These are phyloP conservation scores for Lentinula boryana DNA, from an alignment of 768 basidiomycete genomes.

Conservation along the genomic window DNA sequence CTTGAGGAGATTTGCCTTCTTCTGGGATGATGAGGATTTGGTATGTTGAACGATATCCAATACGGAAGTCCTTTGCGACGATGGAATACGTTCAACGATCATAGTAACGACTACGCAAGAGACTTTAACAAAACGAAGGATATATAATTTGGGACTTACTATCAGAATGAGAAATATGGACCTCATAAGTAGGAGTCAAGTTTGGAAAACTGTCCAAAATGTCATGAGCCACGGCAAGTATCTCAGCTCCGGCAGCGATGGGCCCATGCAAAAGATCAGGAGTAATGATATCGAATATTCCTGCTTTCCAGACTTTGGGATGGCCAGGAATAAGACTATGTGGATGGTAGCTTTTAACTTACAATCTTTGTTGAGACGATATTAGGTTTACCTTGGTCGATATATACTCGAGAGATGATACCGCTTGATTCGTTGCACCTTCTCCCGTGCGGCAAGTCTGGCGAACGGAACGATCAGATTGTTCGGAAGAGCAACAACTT, in stretches of 20 bases:
- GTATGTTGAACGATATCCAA: conserved; percentile 60
- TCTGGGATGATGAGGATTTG: conserved; percentile 63
- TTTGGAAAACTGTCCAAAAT: conserved; percentile 70
- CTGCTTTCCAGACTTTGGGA: conserved; percentile 66
- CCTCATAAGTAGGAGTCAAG: conserved; percentile 60
- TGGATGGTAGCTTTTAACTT: background rate
- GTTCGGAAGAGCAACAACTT: conserved; percentile 67
- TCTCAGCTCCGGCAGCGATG: conserved; percentile 67
- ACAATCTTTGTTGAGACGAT: background rate
- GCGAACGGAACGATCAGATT: conserved; percentile 75
- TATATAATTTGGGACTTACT: conserved; percentile 36
- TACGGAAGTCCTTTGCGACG: conserved; percentile 47
- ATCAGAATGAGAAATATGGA: conserved; percentile 72
- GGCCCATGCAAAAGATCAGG: conserved; percentile 61
- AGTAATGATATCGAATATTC: conserved; percentile 80
- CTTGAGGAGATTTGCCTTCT: conserved; percentile 62
- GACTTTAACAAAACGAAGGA: conserved; percentile 1
- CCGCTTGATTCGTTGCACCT: conserved; percentile 69
- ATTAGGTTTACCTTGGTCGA: conserved; percentile 48
- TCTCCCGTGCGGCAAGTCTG: conserved; percentile 68
- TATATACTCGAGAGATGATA: conserved; percentile 76
- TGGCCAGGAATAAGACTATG: conserved; percentile 63
- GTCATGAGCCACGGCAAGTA: conserved; percentile 61
- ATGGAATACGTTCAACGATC: conserved; percentile 55
- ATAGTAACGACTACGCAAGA: conserved; percentile 55